These are phyloP conservation scores for Chytriomyces sp. DNA, from an alignment of 192 early-diverging fungal species.

Conservation along the genomic window DNA sequence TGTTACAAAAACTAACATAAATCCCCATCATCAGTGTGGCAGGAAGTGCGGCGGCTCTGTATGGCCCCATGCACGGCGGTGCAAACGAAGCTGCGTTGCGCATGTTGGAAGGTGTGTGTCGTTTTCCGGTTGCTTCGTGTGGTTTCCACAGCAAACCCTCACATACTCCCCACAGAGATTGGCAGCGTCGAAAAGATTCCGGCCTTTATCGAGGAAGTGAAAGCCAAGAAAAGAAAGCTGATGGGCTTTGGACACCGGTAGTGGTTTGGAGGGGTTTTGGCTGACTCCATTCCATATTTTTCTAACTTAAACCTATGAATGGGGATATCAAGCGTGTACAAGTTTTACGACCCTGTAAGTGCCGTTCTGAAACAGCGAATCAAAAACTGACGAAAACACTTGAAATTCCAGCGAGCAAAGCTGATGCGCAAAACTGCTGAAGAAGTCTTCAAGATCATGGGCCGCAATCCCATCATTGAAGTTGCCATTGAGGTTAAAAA, in stretches of 20 bases:
- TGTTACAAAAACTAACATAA: not conserved
- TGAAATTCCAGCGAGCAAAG: conserved; percentile 55
- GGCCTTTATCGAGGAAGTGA: conserved; percentile 63
- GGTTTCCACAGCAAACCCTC: not conserved
- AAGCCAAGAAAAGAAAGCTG: conserved; percentile 55
- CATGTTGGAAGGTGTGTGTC: conserved; percentile 30
- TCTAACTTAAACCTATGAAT: conserved; percentile 25
- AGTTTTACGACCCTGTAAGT: not conserved
- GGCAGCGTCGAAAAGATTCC: conserved; percentile 59
- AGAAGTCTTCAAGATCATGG: conserved; percentile 65
- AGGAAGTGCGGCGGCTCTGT: conserved; percentile 65
- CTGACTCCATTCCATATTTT: not conserved
- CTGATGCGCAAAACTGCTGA: conserved; percentile 60
- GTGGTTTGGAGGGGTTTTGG: not conserved
- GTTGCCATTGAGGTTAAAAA: conserved; percentile 54
- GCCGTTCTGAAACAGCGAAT: no score
- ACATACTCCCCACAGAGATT: conserved; percentile 44
- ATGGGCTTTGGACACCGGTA: conserved; percentile 61
- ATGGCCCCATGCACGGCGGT: conserved; percentile 69
- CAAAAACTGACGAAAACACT: no score
- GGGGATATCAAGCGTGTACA: not conserved
- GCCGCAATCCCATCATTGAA: conserved; percentile 61
- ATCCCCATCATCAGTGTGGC: conserved; percentile 35
- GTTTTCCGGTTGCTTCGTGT: not conserved
- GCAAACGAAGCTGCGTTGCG: conserved; percentile 56